Evolutionary conservation across 2,329 filamentous ascomycete species (phyloP).

Genomic region (Exophiala aquamarina): DNA sequence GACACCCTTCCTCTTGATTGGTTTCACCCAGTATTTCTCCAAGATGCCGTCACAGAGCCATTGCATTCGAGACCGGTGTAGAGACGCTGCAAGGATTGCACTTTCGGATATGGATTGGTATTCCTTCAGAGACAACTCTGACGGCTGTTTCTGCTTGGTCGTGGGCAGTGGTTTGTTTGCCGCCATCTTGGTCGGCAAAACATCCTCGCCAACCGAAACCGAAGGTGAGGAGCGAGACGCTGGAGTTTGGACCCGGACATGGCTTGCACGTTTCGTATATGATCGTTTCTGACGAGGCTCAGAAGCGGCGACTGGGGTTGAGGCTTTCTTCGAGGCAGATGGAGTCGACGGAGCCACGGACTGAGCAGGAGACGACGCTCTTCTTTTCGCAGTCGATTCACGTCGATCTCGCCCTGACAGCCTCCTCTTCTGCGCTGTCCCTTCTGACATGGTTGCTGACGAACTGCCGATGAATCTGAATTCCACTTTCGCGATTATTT

Average conservation of each 20-base stretch:
- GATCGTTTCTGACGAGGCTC: conserved; percentile 35
- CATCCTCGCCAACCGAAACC: conserved; percentile 32
- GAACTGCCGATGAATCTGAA: not conserved
- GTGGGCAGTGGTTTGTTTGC: conserved; percentile 57
- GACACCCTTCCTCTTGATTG: conserved; percentile 55
- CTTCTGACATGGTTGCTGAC: conserved; percentile 20
- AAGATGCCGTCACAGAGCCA: conserved; percentile 57
- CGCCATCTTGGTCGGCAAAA: conserved; percentile 53
- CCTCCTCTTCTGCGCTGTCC: conserved; percentile 45
- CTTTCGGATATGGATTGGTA: conserved; percentile 63
- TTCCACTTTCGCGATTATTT: too few species aligned
- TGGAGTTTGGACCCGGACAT: conserved; percentile 30
- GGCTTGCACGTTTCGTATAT: conserved; percentile 31
- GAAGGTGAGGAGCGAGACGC: conserved; percentile 32
- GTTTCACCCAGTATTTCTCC: conserved; percentile 59
- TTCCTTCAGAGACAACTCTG: conserved; percentile 49
- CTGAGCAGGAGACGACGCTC: conserved; percentile 34
- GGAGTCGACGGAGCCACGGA: conserved; percentile 5
- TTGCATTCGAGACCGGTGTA: conserved; percentile 59
- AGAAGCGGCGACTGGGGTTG: conserved; percentile 29
- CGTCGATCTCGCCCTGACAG: conserved; percentile 44
- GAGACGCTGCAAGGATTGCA: conserved; percentile 56
- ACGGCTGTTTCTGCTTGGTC: conserved; percentile 50
- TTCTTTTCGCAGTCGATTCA: conserved; percentile 44
- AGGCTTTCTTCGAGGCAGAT: conserved; percentile 18